These are phyloP conservation scores for Lactarius deliciosus DNA, from an alignment of 768 basidiomycete genomes.

Conservation along the genomic window DNA sequence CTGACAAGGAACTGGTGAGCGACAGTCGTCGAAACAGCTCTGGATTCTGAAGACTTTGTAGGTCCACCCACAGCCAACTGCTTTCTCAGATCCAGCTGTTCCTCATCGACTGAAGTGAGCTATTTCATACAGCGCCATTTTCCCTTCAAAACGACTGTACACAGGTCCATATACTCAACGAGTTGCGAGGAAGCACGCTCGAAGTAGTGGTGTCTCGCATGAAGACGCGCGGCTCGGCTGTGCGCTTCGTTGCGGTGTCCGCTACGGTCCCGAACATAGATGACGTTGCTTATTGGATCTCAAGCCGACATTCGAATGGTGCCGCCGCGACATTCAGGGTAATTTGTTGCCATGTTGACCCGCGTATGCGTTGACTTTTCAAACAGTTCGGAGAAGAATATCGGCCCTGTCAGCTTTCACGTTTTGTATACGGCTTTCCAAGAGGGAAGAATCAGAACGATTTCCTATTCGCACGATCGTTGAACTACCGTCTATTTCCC, in stretches of 20 bases:
- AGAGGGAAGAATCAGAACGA: constrained; percentile 68
- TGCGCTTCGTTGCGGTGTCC: constrained; percentile 87
- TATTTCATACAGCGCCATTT: neutral
- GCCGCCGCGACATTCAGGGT: constrained; percentile 74
- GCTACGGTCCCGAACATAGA: constrained; percentile 93
- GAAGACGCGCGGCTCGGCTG: constrained; percentile 66
- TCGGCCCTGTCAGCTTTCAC: constrained; percentile 77
- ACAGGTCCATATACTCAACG: constrained; percentile 91
- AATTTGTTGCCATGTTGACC: neutral
- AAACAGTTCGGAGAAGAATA: constrained; percentile 89
- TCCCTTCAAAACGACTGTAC: neutral
- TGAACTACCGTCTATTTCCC: constrained; percentile 73
- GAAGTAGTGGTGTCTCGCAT: constrained; percentile 96
- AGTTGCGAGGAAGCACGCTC: constrained; percentile 85
- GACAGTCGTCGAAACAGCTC: neutral
- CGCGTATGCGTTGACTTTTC: neutral
- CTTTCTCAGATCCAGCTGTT: constrained; percentile 74
- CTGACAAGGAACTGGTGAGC: constrained; percentile 81
- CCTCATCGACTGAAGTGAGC: constrained; percentile 85
- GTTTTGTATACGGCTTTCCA: constrained; percentile 70
- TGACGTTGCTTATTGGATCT: constrained; percentile 90
- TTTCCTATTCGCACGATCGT: constrained; percentile 66
- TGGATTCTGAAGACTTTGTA: constrained; percentile 32
- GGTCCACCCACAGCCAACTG: constrained; percentile 64
- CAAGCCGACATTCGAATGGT: constrained; percentile 40